Percentiles rank a stretch among this genome's conserved stretches.
phyloP scores from a whole-genome alignment of 2,329 filamentous ascomycete species.

The Arthrobotrys conoides region DNA sequence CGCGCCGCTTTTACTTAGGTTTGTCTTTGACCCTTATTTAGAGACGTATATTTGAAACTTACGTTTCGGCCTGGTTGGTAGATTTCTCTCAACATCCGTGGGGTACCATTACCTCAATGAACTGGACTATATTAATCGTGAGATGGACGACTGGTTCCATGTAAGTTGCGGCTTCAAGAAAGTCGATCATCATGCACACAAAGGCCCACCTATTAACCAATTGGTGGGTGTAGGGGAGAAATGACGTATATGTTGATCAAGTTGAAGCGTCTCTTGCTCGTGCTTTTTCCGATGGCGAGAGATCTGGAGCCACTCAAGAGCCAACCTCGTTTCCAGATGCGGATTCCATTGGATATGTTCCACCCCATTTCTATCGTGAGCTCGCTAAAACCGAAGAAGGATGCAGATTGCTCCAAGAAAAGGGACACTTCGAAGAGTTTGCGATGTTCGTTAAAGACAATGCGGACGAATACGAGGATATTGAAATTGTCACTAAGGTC shows the following conservation, averaged over 20 bases:
- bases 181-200: neutral
- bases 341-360: constrained; percentile 76
- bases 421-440: constrained; percentile 97
- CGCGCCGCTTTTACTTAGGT: constrained; percentile 86
- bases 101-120: constrained; percentile 98
- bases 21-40: constrained; percentile 12
- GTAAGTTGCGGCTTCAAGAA: constrained; percentile 58
- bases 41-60: neutral
- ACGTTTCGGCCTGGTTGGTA: constrained; percentile 19
- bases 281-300: constrained; percentile 76
- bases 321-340: constrained; percentile 71
- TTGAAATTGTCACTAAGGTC: constrained; percentile 89
- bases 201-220: neutral
- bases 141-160: constrained; percentile 99
- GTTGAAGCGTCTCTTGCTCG: constrained; percentile 96
- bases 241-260: constrained; percentile 93
- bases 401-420: constrained; percentile 88
- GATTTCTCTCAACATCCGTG: constrained; percentile 92
- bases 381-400: constrained; percentile 92
- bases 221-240: constrained; percentile 74
- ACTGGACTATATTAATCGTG: constrained; percentile 97
- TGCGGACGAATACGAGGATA: constrained; percentile 85
- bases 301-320: constrained; percentile 70
- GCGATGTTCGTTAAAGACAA: constrained; percentile 88
- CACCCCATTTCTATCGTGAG: constrained; percentile 98